Evolutionary conservation across 371 early-diverging fungal genomes (phyloP), one percentile per base, ranked within the genome.

Genomic region (Batkoa obscura): DNA sequence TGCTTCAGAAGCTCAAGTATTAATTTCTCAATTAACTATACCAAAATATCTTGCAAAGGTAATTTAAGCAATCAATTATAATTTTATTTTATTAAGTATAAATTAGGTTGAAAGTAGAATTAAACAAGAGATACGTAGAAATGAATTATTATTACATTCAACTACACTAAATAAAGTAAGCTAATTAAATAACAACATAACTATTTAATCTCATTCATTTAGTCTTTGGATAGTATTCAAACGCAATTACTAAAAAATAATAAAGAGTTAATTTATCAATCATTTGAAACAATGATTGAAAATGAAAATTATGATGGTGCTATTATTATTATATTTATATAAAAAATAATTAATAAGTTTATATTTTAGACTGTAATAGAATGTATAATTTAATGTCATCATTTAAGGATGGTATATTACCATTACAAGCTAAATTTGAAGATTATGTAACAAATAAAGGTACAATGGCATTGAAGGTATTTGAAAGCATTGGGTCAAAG

Each of bases 21-120:
- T 90, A 61, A 75, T 92, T 51, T 75, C 78, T 47, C 84, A 88
- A 58, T 85, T 89, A 66, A 76, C 84, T 48, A 76, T 92, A 31
- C 78, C 86, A 23, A 90, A 91, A 47, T 95, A 94, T 66, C 85
- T 95, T 89, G 84, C 84, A 61, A 87, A 88, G 78, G 77, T 76
- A 53, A 34, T 15, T 35, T 49, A 43, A 12, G 3, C 3, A 12
- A 0, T 13, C 3, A 35, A 3, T 36, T 41, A 10, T 32, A 3
- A n/a, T 8, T 33, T 12, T 36, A 31, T 3, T 34, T 8, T 8
- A 8, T 3, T 50, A 5, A 23, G 3, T 31, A 3, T 13, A 9
- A 36, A 12, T 33, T 65, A 84, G 75, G 87, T 88, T 1, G 86
- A 88, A 59, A 63, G 73, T 8, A 81, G 92, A 47, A 69, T 95